phyloP scores from a whole-genome alignment of 148 eudicot species.

The Camellia sinensis region DNA sequence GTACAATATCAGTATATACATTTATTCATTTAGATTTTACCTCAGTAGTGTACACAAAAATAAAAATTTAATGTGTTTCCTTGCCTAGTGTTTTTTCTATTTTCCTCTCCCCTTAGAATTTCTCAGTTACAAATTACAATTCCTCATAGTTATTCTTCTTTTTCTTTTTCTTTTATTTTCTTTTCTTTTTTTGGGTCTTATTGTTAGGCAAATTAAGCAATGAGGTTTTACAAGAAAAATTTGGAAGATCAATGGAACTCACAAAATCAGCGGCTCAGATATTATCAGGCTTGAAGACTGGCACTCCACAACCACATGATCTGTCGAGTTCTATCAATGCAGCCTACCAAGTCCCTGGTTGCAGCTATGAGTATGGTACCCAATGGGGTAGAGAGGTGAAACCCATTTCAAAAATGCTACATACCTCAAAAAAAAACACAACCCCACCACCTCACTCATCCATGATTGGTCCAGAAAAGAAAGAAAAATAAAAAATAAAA shows the following conservation, averaged over 20 bases:
- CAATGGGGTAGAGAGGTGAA: neutral
- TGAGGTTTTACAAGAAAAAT: conserved; percentile 17
- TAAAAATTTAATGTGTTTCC: too few species aligned
- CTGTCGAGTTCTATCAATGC: neutral
- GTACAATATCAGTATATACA: neutral
- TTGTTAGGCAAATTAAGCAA: conserved; percentile 15
- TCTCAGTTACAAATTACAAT: too few species aligned
- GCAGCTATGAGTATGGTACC: neutral
- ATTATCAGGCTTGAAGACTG: neutral
- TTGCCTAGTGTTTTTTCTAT: too few species aligned
- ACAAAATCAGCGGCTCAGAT: conserved; percentile 12
- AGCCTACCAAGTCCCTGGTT: neutral
- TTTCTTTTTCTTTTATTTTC: neutral
- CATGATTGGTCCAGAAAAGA: too few species aligned
- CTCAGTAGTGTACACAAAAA: neutral
- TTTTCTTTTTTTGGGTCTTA: neutral
- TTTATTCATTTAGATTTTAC: neutral
- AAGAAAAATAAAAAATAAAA: too few species aligned
- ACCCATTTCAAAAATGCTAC: neutral
- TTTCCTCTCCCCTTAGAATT: too few species aligned
- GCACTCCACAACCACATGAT: neutral
- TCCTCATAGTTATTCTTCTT: too few species aligned
- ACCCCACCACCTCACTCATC: too few species aligned
- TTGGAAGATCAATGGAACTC: conserved; percentile 22
- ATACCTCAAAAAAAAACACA: too few species aligned